Evolutionary conservation across 2,329 filamentous ascomycete species (phyloP), one percentile per base, ranked within the genome.

Genomic region (Immersiporthe knoxdaviesiana): DNA sequence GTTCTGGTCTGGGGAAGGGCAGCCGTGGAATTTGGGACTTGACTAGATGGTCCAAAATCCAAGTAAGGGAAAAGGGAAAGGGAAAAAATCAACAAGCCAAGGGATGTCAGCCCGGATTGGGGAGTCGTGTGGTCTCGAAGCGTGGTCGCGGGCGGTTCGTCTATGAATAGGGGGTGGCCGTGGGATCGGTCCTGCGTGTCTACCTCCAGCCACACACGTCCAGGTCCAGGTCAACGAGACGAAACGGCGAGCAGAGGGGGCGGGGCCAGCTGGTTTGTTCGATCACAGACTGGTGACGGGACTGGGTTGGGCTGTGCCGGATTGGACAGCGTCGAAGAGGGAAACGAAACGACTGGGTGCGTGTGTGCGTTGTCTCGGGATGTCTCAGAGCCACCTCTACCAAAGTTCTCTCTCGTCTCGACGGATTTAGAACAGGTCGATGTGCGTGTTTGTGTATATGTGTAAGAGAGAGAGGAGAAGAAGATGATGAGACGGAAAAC

Each of bases 21-120:
- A 64, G 56, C 41, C 61, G 61, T 63, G 61, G 68, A 65, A 70
- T 67, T 59, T 44, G 68, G 61, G 61, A 61, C 54, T 32, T 44
- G 67, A 56, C 68, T 65, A 65, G 68, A 64, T 47, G 37, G 44
- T 68, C 61, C 37, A 64, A 58, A 41, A 18, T 37, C 52, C 54
- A 70, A 35, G 68, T 68, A 70, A 62, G 68, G 52, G 61, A 47
- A 39, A 6, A 21, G 27, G 32, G 52, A 52, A 44, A 44, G 39
- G 50, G n/a, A 14, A 69, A 47, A 64, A 65, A 60, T 52, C 52
- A 62, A 60, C 61, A 60, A 32, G 35, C 64, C 60, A 62, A 30
- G 39, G 63, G 65, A 66, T 68, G 61, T 63, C 61, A 47, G 61
- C 41, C 44, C 61, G 37, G 41, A 41, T 63, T 21, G 37, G 41